These are phyloP conservation scores for Cinchona pubescens DNA, from an alignment of 257 asterid genomes.

Conservation along the genomic window DNA sequence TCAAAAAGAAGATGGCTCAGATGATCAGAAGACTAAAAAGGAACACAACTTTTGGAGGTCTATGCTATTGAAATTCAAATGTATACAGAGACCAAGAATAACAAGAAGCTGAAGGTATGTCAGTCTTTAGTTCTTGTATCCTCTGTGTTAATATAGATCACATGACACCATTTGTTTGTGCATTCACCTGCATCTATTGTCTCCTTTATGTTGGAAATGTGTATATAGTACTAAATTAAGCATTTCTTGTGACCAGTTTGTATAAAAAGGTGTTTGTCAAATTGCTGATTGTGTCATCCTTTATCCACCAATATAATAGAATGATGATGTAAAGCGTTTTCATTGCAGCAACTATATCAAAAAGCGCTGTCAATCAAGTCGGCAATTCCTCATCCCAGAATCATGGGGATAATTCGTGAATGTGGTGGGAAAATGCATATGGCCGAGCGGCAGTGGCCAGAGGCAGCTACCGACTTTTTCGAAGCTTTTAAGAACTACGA, in stretches of 20 bases:
- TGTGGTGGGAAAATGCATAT: conserved; percentile 99
- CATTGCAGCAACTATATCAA: conserved; percentile 73
- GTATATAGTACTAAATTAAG: not conserved
- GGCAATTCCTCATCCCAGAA: conserved; percentile 99
- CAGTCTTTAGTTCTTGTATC: not conserved
- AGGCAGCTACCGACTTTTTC: conserved; percentile 96
- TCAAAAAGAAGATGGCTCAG: conserved; percentile 94
- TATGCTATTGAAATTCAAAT: conserved; percentile 98
- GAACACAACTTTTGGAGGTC: conserved; percentile 92
- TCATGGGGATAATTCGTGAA: conserved; percentile 98
- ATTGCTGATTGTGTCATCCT: no score
- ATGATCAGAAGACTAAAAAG: conserved; percentile 99
- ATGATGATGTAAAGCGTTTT: conserved; percentile 16
- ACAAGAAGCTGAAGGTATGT: conserved; percentile 87
- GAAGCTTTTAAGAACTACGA: conserved; percentile 98
- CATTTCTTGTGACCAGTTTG: not conserved
- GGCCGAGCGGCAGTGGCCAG: conserved; percentile 97
- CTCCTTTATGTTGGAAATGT: not conserved
- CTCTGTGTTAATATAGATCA: not conserved
- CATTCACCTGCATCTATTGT: not conserved
- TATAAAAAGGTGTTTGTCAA: not conserved
- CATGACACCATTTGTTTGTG: not conserved
- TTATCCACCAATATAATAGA: not conserved
- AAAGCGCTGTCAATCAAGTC: conserved; percentile 93
- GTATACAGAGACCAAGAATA: conserved; percentile 96